Evolutionary conservation across 331 rosid genomes (phyloP), one percentile per base, ranked within the genome.

Genomic region (Cydonia oblonga): DNA sequence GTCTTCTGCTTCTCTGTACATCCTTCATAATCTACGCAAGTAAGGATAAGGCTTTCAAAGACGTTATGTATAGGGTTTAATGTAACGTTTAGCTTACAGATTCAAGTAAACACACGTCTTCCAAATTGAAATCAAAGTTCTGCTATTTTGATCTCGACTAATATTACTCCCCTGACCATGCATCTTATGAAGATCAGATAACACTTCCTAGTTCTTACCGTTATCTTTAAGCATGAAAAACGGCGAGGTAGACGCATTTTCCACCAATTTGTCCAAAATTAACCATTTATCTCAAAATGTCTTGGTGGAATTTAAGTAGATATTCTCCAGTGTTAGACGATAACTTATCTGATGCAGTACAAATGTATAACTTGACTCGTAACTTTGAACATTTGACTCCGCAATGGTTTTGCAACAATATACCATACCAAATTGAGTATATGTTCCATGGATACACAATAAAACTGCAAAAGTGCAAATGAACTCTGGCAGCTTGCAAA

Each of bases 1-100:
- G 25, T 93, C 97, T 73, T 93, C 96, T 52, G 98, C 98, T 67
- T 93, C 98, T 49, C 66, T 93, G 82, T 93, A 93, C 83, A 87
- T 93, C 80, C 98, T 93, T 79, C 98, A 93, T 74, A 84, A 91
- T 77, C 86, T 93, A 71, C 96, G 86, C 82, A 90, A 83, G 87
- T 30, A 61, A 64, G 95, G 89, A 16, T 84, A 84, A 72, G 63
- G 66, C 46, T 71, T 61, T 66, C 8, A 7, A 24, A 33, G 46
- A 2, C 16, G 8, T 9, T 62, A 29, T 18, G 9, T 30, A 22
- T 58, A 33, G 75, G 7, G 65, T 5, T 44, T 28, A 64, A 33
- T 75, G 79, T 78, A 64, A 60, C 7, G 9, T 57, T 57, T 57
- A 46, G 20, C 65, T 60, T 62, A 62, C 42, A 57, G 69, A 3